Conservation (phyloP, 257 asterid genomes). For the Ligustrum vulgare region DNA sequence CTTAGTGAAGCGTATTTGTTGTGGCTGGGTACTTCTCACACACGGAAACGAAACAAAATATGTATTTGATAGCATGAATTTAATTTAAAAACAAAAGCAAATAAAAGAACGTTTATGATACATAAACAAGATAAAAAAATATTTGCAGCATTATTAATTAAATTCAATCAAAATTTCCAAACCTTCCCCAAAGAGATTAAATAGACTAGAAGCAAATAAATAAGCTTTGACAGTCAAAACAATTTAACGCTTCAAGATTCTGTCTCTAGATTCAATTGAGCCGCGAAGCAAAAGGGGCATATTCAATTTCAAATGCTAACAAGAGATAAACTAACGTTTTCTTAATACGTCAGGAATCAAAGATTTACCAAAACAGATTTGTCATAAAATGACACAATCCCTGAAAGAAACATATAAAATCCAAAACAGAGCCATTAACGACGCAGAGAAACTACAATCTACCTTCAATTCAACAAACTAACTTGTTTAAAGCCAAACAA, state of each 20-base stretch:
- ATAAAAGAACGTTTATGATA: neutral
- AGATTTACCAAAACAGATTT: neutral
- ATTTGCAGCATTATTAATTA: neutral
- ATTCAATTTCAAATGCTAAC: neutral
- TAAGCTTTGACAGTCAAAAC: neutral
- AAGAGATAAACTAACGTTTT: neutral
- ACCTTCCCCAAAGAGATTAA: neutral
- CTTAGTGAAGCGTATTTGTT: neutral
- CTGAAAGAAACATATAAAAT: neutral
- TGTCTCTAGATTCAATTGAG: neutral
- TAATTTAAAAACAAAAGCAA: too few relatives aligned
- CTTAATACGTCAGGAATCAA: neutral
- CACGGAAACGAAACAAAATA: neutral
- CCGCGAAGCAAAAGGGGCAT: neutral
- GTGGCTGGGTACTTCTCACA: neutral
- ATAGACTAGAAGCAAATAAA: neutral
- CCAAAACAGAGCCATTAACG: neutral
- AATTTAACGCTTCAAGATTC: neutral
- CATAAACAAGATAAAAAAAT: neutral
- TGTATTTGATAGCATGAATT: neutral
- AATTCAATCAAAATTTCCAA: too few relatives aligned
- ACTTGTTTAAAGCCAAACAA: neutral
- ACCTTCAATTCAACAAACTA: neutral
- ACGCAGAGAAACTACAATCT: neutral
- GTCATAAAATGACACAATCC: neutral